These are phyloP conservation scores for Orbilia ellipsospora DNA, from an alignment of 2,329 filamentous ascomycete genomes.

Conservation along the genomic window DNA sequence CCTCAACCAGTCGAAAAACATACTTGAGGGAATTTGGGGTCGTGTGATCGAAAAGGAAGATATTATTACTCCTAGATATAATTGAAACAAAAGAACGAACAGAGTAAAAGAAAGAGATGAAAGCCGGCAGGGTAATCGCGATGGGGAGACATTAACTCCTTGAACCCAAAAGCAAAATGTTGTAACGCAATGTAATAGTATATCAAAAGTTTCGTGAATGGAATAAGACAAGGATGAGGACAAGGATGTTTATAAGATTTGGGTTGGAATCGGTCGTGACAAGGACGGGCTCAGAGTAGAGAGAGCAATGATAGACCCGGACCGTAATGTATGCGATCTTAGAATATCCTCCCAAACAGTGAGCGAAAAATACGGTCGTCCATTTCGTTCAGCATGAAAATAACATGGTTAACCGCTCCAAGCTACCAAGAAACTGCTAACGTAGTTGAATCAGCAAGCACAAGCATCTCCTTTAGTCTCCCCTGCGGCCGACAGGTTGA, in stretches of 20 bases:
- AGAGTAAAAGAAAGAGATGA: slow-evolving; percentile 6
- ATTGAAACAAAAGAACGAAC: slow-evolving; percentile 4
- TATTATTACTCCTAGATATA: slow-evolving; percentile 42
- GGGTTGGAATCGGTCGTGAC: background rate
- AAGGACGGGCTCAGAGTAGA: background rate
- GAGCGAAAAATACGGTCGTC: background rate
- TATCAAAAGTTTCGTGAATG: background rate
- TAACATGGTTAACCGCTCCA: too few relatives aligned
- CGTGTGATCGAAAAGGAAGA: background rate
- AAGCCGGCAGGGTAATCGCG: slow-evolving; percentile 41
- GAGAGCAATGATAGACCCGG: background rate
- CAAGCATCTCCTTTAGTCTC: slow-evolving; percentile 48
- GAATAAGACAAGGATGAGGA: background rate
- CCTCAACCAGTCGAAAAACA: too few relatives aligned
- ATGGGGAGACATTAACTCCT: slow-evolving; percentile 20
- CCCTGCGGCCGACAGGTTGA: slow-evolving; percentile 53
- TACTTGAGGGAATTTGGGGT: slow-evolving; percentile 21
- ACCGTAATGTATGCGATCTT: background rate
- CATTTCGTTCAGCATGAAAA: background rate
- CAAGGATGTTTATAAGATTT: background rate
- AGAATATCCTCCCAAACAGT: background rate
- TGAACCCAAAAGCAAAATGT: background rate
- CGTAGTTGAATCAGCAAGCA: slow-evolving; percentile 27
- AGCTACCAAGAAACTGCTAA: too few relatives aligned
- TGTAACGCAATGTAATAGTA: slow-evolving; percentile 2